Evolutionary conservation across 1,139 yeast genomes (phyloP).

Genomic region (Saccharomyces hybrid): DNA sequence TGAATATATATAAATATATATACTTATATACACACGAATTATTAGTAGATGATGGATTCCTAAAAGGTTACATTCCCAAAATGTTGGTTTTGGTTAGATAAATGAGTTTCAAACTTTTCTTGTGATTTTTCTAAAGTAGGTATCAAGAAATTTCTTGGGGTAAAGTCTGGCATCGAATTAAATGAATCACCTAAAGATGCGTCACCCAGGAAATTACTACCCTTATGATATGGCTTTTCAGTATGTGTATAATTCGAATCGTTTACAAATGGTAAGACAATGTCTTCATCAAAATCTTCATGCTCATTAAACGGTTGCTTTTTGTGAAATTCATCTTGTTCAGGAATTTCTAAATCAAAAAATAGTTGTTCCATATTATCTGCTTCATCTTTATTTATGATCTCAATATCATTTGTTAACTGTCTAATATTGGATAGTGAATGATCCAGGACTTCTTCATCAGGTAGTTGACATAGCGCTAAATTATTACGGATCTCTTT

Average conservation of each 20-base stretch:
- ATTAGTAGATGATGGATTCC: not conserved
- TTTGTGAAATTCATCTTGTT: not conserved
- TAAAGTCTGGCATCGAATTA: slow-evolving; percentile 3
- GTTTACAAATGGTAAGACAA: slow-evolving; percentile 1
- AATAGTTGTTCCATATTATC: slow-evolving; percentile 4
- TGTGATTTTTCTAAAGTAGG: slow-evolving; percentile 2
- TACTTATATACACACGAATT: not conserved
- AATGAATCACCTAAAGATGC: not conserved
- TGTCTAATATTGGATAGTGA: slow-evolving; percentile 4
- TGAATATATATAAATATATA: not conserved
- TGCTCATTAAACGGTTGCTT: not conserved
- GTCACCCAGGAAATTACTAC: not conserved
- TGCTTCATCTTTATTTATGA: slow-evolving; percentile 1
- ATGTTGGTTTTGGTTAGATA: not conserved
- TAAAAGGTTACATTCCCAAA: slow-evolving; percentile 1
- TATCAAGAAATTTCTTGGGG: slow-evolving; percentile 16
- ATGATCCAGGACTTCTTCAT: slow-evolving; percentile 5
- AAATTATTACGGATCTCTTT: slow-evolving; percentile 9
- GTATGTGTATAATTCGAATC: slow-evolving; percentile 6
- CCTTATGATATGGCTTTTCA: not conserved
- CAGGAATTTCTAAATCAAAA: not conserved
- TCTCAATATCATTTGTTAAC: slow-evolving; percentile 2
- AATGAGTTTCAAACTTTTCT: not conserved
- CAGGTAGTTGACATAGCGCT: slow-evolving; percentile 8
- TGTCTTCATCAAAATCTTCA: not conserved